These are phyloP conservation scores for Tulasnella sp. DNA, from an alignment of 768 basidiomycete species.

Conservation along the genomic window DNA sequence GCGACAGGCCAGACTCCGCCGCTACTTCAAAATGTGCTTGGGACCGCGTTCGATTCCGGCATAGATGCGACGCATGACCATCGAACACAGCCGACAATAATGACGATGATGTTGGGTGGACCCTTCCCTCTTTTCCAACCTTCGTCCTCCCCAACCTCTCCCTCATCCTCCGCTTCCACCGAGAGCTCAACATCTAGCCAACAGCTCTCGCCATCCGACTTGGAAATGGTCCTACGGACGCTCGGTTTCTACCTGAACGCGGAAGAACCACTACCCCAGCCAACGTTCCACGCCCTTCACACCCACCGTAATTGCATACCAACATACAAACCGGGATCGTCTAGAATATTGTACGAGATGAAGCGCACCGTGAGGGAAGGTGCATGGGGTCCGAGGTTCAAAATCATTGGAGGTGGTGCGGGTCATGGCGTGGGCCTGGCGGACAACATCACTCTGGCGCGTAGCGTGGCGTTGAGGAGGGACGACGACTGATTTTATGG, in stretches of 20 bases:
- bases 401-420: neutral
- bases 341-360: constrained; percentile 1
- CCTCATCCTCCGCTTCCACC: constrained; percentile 40
- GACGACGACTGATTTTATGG: neutral
- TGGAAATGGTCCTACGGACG: constrained; percentile 31
- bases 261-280: constrained; percentile 53
- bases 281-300: constrained; percentile 57
- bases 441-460: neutral
- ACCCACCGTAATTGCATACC: constrained; percentile 76
- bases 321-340: constrained; percentile 70
- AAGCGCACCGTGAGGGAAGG: neutral
- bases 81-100: constrained; percentile 59
- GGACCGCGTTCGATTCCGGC: constrained; percentile 63
- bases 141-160: constrained; percentile 41
- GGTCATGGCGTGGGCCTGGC: neutral
- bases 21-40: constrained; percentile 87
- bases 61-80: constrained; percentile 39
- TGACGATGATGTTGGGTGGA: constrained; percentile 91
- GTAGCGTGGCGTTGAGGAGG: neutral
- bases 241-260: constrained; percentile 48
- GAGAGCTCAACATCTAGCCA: constrained; percentile 40
- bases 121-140: constrained; percentile 52
- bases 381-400: constrained; percentile 15
- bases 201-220: constrained; percentile 34
- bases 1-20: constrained; percentile 48